Evolutionary conservation across 306 rosid species (phyloP), one percentile per base, ranked within the genome.

Genomic region (Sophora flavescens): DNA sequence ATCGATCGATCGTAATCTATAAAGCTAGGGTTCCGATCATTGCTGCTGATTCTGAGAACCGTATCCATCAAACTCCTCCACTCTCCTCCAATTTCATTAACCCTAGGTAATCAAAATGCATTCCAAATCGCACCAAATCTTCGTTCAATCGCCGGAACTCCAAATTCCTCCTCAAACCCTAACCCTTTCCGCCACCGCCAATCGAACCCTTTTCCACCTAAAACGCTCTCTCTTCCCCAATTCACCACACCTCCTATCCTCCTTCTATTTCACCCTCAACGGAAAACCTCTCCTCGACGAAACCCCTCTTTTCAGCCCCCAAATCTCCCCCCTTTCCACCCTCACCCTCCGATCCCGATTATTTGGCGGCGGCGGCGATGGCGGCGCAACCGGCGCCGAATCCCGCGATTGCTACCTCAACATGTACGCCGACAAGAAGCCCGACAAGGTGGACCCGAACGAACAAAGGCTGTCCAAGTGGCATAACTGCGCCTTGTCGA

Each of bases 311-410:
- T 54, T 69, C 1, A 36, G 17, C 45, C 56, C 89, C 59, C 73
- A 45, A 62, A 68, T 95, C 8, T 4, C 89, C 6, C 91, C 85
- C 3, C 79, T 89, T n/a, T 84, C 97, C 32, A 90, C 96, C 61
- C 87, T 95, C 39, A 48, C 84, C 47, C 77, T 95, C 6, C 89
- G 87, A 4, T 8, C 78, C 22, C 88, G 99, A 33, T 66, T 86
- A 45, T 82, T 12, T 16, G 99, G 97, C 2, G 97, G 97, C 0
- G 98, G 97, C 0, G 98, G 97, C 9, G 97, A 92, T 58, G 97
- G 97, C 45, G 99, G 99, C 0, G 96, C 99, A 1, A 95, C 99
- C 0, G 96, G 99, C 0, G 99, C 99, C 0, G 97, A 95, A 85
- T 95, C 99, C 0, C 97, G 99, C 35, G 99, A 95, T 54, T 95